phyloP scores from a whole-genome alignment of 306 rosid species.

The Aeschynomene evenia region DNA sequence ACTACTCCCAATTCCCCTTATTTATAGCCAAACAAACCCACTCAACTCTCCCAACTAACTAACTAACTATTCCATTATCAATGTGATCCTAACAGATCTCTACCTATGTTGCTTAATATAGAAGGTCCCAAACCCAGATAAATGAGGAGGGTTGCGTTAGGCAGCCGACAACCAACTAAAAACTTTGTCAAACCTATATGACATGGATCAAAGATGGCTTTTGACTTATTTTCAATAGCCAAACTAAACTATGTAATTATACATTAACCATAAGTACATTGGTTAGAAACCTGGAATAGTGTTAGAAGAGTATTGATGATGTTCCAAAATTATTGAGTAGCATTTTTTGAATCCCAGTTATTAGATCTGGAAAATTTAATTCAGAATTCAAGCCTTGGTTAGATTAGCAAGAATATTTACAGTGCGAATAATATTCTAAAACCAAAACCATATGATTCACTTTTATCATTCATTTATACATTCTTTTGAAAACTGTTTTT shows the following conservation, averaged over 20 bases:
- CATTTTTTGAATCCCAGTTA: not conserved
- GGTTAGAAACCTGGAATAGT: not conserved
- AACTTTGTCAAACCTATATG: too few species aligned
- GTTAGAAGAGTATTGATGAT: not conserved
- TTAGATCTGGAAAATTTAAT: not conserved
- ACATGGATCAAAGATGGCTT: too few species aligned
- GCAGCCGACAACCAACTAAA: too few species aligned
- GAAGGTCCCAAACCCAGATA: too few species aligned
- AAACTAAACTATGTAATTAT: slow-evolving; percentile 23
- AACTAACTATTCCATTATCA: too few species aligned
- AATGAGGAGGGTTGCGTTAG: too few species aligned
- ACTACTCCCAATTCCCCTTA: too few species aligned
- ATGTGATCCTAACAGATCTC: too few species aligned
- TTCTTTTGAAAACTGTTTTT: not conserved
- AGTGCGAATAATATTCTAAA: not conserved
- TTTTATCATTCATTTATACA: not conserved
- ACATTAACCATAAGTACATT: not conserved
- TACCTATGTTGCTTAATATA: too few species aligned
- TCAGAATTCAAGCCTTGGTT: not conserved
- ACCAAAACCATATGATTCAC: not conserved
- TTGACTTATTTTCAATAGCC: too few species aligned
- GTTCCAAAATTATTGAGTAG: not conserved
- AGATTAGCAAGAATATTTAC: slow-evolving; percentile 17
- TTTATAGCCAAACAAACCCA: too few species aligned
- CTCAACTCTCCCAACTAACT: too few species aligned